Percentiles rank a stretch among this genome's conserved stretches.
Evolutionary conservation across 306 rosid species (phyloP).

Genomic region (Corylus heterophylla): DNA sequence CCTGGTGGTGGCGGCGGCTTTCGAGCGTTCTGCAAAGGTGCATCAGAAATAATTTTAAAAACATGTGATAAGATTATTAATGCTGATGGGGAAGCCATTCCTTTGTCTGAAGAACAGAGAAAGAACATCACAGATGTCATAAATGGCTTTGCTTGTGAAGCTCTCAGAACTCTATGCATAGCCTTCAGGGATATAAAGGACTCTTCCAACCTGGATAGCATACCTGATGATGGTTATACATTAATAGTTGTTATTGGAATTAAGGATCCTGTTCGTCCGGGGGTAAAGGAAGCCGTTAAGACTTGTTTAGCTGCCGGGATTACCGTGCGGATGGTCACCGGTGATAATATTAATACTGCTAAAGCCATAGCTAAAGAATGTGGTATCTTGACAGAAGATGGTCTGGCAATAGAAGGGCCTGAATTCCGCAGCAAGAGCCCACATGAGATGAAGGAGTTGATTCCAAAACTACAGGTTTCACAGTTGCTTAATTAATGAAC

Average conservation of each 20-base stretch:
- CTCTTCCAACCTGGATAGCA: slow-evolving; percentile 22
- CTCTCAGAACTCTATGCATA: slow-evolving; percentile 77
- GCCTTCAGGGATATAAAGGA: slow-evolving; percentile 63
- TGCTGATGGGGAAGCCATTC: slow-evolving; percentile 53
- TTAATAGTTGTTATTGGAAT: slow-evolving; percentile 75
- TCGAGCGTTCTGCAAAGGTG: slow-evolving; percentile 84
- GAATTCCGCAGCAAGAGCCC: slow-evolving; percentile 61
- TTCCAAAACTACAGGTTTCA: slow-evolving; percentile 86
- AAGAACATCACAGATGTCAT: slow-evolving; percentile 50
- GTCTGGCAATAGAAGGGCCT: slow-evolving; percentile 86
- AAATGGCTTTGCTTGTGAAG: slow-evolving; percentile 62
- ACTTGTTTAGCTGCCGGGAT: slow-evolving; percentile 82
- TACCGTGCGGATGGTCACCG: slow-evolving; percentile 83
- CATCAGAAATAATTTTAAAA: slow-evolving; percentile 67
- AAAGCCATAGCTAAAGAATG: slow-evolving; percentile 95
- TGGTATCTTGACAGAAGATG: slow-evolving; percentile 82
- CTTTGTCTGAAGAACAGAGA: slow-evolving; percentile 52
- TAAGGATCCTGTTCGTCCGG: slow-evolving; percentile 89
- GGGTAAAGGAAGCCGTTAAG: slow-evolving; percentile 80
- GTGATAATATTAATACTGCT: slow-evolving; percentile 90
- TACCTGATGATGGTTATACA: slow-evolving; percentile 63
- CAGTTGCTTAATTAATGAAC: slow-evolving; percentile 6
- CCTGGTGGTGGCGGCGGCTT: slow-evolving; percentile 37
- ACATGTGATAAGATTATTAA: slow-evolving; percentile 66
- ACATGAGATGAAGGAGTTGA: slow-evolving; percentile 57